Conservation (phyloP, 164 flowering plant species). For the Malania oleifera region DNA sequence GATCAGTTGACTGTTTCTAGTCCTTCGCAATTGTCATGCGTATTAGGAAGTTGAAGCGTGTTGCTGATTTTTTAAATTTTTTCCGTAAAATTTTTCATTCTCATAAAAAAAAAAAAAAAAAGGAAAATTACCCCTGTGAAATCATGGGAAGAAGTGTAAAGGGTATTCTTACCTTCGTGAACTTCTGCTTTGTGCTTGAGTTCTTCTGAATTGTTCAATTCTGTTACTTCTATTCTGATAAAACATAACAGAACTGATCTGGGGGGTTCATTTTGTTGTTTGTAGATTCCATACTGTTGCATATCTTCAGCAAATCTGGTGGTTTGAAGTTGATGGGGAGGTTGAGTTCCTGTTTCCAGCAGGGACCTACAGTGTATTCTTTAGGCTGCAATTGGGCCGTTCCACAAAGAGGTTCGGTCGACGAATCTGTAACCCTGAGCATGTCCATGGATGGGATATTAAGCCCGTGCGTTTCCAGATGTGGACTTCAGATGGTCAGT, state of each 20-base stretch:
- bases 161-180: no score
- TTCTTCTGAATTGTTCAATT: no score
- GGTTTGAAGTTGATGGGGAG: conserved; percentile 71
- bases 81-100: no score
- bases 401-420: conserved; percentile 46
- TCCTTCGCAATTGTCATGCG: no score
- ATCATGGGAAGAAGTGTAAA: no score
- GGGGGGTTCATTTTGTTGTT: not conserved
- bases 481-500: conserved; percentile 54
- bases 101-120: no score
- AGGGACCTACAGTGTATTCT: conserved; percentile 52
- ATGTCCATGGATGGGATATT: conserved; percentile 68
- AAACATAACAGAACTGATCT: conserved; percentile 7
- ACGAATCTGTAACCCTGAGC: conserved; percentile 47
- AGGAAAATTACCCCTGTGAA: no score
- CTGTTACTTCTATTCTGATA: no score
- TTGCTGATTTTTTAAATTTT: no score
- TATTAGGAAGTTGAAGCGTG: no score
- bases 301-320: conserved; percentile 75
- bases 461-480: conserved; percentile 64
- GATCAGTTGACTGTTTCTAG: no score
- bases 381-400: conserved; percentile 53
- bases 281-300: conserved; percentile 49
- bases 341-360: conserved; percentile 59
- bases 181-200: no score